Base-by-base conservation (phyloP, 192 early-diverging fungal genomes). In the Pilaira anomala region DNA sequence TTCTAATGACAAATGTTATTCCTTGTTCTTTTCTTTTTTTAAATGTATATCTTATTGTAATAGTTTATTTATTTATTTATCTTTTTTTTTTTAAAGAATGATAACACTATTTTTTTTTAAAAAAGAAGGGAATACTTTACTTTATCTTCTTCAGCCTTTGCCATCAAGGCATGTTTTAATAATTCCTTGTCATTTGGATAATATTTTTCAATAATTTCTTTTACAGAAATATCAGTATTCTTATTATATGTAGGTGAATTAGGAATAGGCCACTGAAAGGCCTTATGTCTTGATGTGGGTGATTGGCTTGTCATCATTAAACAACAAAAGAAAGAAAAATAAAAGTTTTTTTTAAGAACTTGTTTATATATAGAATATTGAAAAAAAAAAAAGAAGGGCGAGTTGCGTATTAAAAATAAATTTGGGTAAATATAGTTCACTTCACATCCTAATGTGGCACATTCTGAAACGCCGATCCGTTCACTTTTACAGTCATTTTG, bases 71-170 rank as follows among this genome's bases (percentile, higher is more conserved):
- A 18, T 30, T 7, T 33, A 55, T 36, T 6, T 13, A 3, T 13
- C 30, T 18, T 8, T 45, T 45, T 16, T 55, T n/a, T 28, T 30
- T 21, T 12, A n/a, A 30, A 53, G 22, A 25, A 26, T 13, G n/a
- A 45, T 45, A 45, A 45, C 18, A 45, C 1, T 45, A 45, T 1
- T 45, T 2, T 18, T 18, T 52, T 28, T 25, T 48, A n/a, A 48
- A 50, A 22, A n/a, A n/a, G n/a, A n/a, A n/a, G 2, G 44, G 16
- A 11, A 25, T 13, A 25, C 11, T 50, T 41, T 57, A 69, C 68
- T 48, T 69, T 69, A 54, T 69, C 68, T 46, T 69, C 68, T 57
- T 69, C 67, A 18, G 61, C 61, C 13, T 69, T 69, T 2, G 67
- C 67, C 26, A 56, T 60, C 52, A 69, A 44, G 13, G 62, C 67